Conservation (phyloP, 495 filamentous ascomycete species). For the Podospora bellae-mahoneyi region DNA sequence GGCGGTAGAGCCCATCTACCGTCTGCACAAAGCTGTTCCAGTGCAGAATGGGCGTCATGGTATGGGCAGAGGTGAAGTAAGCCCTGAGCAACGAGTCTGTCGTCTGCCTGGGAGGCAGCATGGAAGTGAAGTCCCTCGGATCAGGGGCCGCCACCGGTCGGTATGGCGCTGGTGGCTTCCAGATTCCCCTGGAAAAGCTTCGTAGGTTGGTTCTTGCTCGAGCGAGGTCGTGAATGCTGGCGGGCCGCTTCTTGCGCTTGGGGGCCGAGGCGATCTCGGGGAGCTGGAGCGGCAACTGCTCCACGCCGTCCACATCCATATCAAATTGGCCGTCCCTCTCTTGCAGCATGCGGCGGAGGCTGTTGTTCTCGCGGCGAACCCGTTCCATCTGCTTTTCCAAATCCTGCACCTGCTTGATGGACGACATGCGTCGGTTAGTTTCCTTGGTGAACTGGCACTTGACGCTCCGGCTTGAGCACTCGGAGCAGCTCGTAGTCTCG, state of each 20-base stretch:
- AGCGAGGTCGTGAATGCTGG: conserved; percentile 63
- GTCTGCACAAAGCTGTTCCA: conserved; percentile 80
- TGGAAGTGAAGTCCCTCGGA: conserved; percentile 48
- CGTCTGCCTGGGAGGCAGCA: conserved; percentile 65
- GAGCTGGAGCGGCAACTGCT: conserved; percentile 60
- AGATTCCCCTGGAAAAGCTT: conserved; percentile 70
- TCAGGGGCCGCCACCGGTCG: conserved; percentile 51
- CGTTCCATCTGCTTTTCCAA: conserved; percentile 84
- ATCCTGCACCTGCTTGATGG: conserved; percentile 98
- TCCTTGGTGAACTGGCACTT: conserved; percentile 99
- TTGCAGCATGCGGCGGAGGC: conserved; percentile 59
- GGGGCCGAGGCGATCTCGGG: conserved; percentile 68
- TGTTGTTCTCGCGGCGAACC: conserved; percentile 68
- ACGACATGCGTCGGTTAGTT: conserved; percentile 97
- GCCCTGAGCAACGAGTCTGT: conserved; percentile 73
- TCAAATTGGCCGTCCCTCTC: conserved; percentile 44
- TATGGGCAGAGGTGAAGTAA: conserved; percentile 74
- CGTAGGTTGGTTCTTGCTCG: conserved; percentile 69
- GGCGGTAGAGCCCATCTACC: conserved; percentile 73
- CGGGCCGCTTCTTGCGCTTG: conserved; percentile 56
- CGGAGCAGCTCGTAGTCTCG: conserved; percentile 90
- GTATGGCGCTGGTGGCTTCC: conserved; percentile 75
- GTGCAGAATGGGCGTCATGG: conserved; percentile 78
- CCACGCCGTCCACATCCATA: conserved; percentile 60
- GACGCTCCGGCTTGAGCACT: conserved; percentile 90